Evolutionary conservation across 371 early-diverging fungal species (phyloP), one percentile per base, ranked within the genome.

Genomic region (Saksenaea oblongispora): DNA sequence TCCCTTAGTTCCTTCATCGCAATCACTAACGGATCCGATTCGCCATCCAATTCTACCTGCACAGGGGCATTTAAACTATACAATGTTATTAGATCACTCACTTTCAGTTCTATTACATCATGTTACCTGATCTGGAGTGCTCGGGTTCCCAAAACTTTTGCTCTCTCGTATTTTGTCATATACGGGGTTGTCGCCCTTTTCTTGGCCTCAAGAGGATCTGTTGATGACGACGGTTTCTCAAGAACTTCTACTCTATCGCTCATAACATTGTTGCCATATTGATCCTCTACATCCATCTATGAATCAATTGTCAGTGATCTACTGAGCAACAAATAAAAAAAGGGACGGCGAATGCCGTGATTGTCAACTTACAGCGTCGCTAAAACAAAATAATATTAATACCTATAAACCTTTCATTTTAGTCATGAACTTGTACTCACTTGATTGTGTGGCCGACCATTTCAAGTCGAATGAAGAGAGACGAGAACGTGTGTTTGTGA

Each of bases 121-220:
- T 27, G 13, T 58, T 79, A 88, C 88, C 88, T 91, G 59, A 93
- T 87, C 70, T 93, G 93, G 61, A 93, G 83, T 7, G 94, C 94
- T 17, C 94, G 86, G 3, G 96, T 93, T 28, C 99, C 99, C 41
- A 99, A 84, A 56, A 99, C 89, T 66, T 98, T 88, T 44, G 99
- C 99, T 59, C 94, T 90, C 81, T 99, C 99, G 80, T 98, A 99
- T 80, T 99, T 99, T 51, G 99, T 99, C 96, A 99, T 95, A 75
- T 96, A 97, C 17, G 99, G 98, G n/a, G 98, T 96, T 5, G 99
- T 99, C 62, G 61, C 66, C 56, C 90, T 83, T 53, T 89, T 86
- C 62, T 81, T 84, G 3, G 59, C 63, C 57, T 81, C 79, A 2
- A 59, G 53, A 7, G 72, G 44, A 41, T 67, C 62, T 22, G 17